Evolutionary conservation across 441 rosid genomes (phyloP).

Genomic region (Corymbia calophylla): DNA sequence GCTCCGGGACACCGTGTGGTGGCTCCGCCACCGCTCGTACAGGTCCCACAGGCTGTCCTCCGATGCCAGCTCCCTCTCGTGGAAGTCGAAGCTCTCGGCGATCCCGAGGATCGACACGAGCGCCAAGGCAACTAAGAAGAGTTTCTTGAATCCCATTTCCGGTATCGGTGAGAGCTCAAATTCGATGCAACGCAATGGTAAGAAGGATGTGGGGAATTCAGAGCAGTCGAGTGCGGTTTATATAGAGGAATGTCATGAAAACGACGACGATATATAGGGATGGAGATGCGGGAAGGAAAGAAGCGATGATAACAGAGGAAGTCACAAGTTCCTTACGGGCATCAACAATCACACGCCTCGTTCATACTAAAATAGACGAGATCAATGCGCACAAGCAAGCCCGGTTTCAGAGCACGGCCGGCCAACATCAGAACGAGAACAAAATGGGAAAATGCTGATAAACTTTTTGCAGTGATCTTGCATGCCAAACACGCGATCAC

Average conservation of each 20-base stretch:
- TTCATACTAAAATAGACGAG: neutral
- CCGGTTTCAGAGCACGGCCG: neutral
- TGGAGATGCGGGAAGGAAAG: neutral
- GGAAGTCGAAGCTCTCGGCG: slow-evolving; percentile 48
- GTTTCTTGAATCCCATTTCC: slow-evolving; percentile 25
- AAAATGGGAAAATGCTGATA: neutral
- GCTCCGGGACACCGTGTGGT: slow-evolving; percentile 60
- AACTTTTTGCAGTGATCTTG: slow-evolving; percentile 5
- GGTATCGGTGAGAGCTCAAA: neutral
- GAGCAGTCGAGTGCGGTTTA: neutral
- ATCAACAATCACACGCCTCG: slow-evolving; percentile 11
- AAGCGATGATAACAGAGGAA: slow-evolving; percentile 21
- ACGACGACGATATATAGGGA: neutral
- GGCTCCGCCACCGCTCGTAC: slow-evolving; percentile 88
- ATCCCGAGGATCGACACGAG: slow-evolving; percentile 29
- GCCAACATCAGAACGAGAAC: neutral
- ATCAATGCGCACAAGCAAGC: neutral
- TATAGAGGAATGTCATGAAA: slow-evolving; percentile 17
- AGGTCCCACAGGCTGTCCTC: slow-evolving; percentile 61
- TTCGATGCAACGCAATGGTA: neutral
- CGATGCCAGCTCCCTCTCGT: slow-evolving; percentile 52
- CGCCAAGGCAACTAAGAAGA: slow-evolving; percentile 17
- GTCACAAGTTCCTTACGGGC: slow-evolving; percentile 56
- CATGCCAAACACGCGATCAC: slow-evolving; percentile 18
- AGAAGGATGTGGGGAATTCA: slow-evolving; percentile 5